Evolutionary conservation across 2,329 filamentous ascomycete species (phyloP).

Genomic region (Epichloe gansuensis): DNA sequence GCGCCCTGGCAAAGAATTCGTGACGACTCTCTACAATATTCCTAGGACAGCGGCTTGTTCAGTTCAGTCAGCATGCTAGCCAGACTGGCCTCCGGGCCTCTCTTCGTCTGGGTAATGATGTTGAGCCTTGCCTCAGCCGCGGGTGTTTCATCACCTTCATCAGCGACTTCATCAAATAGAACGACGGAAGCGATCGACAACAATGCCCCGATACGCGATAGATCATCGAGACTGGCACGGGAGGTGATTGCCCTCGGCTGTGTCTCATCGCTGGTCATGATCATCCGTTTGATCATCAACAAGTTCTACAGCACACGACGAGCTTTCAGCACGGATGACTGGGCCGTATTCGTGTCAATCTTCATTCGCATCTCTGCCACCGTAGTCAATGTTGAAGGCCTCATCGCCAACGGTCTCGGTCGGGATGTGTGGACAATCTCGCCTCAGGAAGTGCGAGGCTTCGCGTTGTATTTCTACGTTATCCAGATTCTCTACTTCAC

Average conservation of each 20-base stretch:
- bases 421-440: neutral
- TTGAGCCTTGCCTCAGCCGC: neutral
- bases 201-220: slow-evolving; percentile 8
- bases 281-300: slow-evolving; percentile 20
- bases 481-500: slow-evolving; percentile 28
- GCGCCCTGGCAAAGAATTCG: too few relatives aligned
- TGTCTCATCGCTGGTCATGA: slow-evolving; percentile 22
- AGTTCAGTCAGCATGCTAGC: too few relatives aligned
- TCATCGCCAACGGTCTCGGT: slow-evolving; percentile 11
- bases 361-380: slow-evolving; percentile 13
- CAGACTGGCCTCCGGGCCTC: too few relatives aligned
- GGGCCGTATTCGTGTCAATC: slow-evolving; percentile 14
- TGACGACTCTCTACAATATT: too few relatives aligned
- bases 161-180: neutral
- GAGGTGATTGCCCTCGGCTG: slow-evolving; percentile 17
- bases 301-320: slow-evolving; percentile 18
- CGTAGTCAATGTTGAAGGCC: slow-evolving; percentile 14
- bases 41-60: too few relatives aligned
- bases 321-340: slow-evolving; percentile 20
- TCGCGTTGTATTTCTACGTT: slow-evolving; percentile 25
- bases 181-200: neutral
- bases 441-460: slow-evolving; percentile 14
- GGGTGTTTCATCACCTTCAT: neutral
- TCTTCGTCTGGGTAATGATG: neutral
- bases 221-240: slow-evolving; percentile 17